These are phyloP conservation scores for Atkinsonella hypoxylon DNA, from an alignment of 2,329 filamentous ascomycete species.

Conservation along the genomic window DNA sequence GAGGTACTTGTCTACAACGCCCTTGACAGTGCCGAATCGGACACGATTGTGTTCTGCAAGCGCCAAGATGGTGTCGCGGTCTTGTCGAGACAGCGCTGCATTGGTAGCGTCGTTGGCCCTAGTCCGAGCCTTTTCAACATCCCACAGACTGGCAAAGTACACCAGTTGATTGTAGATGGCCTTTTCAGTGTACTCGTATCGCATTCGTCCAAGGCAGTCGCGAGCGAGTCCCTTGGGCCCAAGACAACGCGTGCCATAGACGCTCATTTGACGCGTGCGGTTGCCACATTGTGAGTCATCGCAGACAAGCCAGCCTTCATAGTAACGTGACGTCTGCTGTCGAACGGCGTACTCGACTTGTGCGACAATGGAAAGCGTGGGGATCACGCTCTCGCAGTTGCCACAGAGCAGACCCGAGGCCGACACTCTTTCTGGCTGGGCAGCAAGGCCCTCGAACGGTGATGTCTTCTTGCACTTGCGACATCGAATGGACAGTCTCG, in stretches of 20 bases:
- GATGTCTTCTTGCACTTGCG: slow-evolving; percentile 63
- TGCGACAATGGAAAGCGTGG: slow-evolving; percentile 64
- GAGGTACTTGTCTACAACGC: slow-evolving; percentile 69
- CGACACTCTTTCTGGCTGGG: slow-evolving; percentile 47
- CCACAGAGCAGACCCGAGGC: slow-evolving; percentile 66
- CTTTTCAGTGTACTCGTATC: slow-evolving; percentile 78
- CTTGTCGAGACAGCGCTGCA: slow-evolving; percentile 33
- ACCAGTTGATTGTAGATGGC: slow-evolving; percentile 89
- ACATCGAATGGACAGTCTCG: slow-evolving; percentile 67
- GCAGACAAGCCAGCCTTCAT: slow-evolving; percentile 84
- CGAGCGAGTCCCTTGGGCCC: slow-evolving; percentile 75
- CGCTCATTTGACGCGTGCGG: slow-evolving; percentile 81
- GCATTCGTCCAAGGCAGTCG: slow-evolving; percentile 79
- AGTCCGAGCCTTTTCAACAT: slow-evolving; percentile 68
- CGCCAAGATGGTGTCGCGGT: slow-evolving; percentile 53
- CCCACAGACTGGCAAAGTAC: slow-evolving; percentile 76
- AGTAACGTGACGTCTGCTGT: slow-evolving; percentile 68
- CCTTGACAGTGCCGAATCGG: slow-evolving; percentile 64
- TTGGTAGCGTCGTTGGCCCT: slow-evolving; percentile 37
- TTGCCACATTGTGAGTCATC: slow-evolving; percentile 79
- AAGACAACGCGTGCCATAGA: slow-evolving; percentile 82
- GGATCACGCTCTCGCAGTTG: slow-evolving; percentile 52
- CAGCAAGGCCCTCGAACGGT: slow-evolving; percentile 63
- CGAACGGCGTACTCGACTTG: slow-evolving; percentile 83
- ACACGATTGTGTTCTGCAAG: slow-evolving; percentile 73